Evolutionary conservation across 495 filamentous ascomycete species (phyloP).

Genomic region (Tuber borchii): DNA sequence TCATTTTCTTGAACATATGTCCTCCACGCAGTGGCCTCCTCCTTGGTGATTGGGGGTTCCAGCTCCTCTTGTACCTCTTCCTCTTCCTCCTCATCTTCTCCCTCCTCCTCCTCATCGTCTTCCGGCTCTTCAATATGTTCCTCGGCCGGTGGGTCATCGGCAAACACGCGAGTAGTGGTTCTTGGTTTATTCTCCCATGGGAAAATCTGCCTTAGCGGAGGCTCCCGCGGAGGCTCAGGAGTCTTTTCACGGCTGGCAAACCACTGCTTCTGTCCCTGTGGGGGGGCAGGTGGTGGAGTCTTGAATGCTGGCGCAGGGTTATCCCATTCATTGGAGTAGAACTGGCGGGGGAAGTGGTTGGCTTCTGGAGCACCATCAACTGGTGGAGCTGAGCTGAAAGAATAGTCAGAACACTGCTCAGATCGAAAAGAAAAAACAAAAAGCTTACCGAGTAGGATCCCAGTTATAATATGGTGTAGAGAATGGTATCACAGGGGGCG

Average conservation of each 20-base stretch:
- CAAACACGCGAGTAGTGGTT: slow-evolving; percentile 40
- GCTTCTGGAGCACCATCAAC: slow-evolving; percentile 33
- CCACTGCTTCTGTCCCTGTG: not conserved
- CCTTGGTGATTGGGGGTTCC: not conserved
- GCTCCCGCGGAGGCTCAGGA: slow-evolving; percentile 15
- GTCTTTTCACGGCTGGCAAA: slow-evolving; percentile 6
- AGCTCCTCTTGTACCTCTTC: slow-evolving; percentile 10
- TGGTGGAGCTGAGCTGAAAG: slow-evolving; percentile 37
- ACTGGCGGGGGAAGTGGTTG: slow-evolving; percentile 28
- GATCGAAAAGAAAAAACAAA: slow-evolving; percentile 4
- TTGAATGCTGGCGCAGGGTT: slow-evolving; percentile 16
- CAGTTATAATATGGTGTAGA: slow-evolving; percentile 20
- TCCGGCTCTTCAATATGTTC: slow-evolving; percentile 19
- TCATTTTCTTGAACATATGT: slow-evolving; percentile 32
- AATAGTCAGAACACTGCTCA: slow-evolving; percentile 12
- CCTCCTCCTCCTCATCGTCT: slow-evolving; percentile 17
- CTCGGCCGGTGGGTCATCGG: slow-evolving; percentile 24
- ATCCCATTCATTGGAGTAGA: slow-evolving; percentile 40
- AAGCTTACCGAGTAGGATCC: slow-evolving; percentile 39
- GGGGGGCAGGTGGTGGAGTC: slow-evolving; percentile 11
- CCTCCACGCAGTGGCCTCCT: slow-evolving; percentile 16
- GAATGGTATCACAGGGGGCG: not conserved
- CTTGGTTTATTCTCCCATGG: slow-evolving; percentile 41
- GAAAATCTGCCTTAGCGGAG: slow-evolving; percentile 35
- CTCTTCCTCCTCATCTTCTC: slow-evolving; percentile 25